Conservation (phyloP, 2,329 filamentous ascomycete genomes). For the Xylaria sp. region DNA sequence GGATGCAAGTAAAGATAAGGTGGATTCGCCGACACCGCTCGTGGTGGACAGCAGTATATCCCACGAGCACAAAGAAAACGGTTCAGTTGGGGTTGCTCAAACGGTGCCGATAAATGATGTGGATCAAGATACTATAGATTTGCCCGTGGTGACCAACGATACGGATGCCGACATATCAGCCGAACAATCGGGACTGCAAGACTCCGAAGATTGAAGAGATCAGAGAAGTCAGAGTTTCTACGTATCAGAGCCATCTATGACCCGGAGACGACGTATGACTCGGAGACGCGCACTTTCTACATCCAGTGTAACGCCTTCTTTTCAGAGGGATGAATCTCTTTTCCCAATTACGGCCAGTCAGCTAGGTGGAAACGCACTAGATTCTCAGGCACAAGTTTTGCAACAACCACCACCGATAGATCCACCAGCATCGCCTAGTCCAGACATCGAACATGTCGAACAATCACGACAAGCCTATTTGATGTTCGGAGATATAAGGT, state of each 20-base stretch:
- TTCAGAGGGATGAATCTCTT: not conserved
- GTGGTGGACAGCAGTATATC: not conserved
- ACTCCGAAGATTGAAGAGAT: not conserved
- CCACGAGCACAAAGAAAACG: not conserved
- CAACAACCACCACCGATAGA: not conserved
- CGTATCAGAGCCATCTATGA: not conserved
- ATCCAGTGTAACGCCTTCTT: not conserved
- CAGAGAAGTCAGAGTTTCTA: not conserved
- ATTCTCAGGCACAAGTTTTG: not conserved
- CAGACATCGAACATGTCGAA: not conserved
- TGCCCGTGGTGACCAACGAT: not conserved
- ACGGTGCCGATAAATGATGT: not conserved
- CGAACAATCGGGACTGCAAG: not conserved
- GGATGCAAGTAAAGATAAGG: not conserved
- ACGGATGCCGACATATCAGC: not conserved
- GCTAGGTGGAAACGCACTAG: not conserved
- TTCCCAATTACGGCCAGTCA: not conserved
- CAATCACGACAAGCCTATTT: not conserved
- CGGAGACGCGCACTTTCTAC: too few species aligned
- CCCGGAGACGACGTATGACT: too few species aligned
- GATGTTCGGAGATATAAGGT: constrained; percentile 14
- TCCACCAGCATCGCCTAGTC: not conserved
- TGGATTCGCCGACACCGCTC: not conserved
- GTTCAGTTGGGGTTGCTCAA: not conserved
- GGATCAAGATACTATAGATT: not conserved